These are phyloP conservation scores for Aspergillus ruber DNA, from an alignment of 2,329 filamentous ascomycete genomes.

Conservation along the genomic window DNA sequence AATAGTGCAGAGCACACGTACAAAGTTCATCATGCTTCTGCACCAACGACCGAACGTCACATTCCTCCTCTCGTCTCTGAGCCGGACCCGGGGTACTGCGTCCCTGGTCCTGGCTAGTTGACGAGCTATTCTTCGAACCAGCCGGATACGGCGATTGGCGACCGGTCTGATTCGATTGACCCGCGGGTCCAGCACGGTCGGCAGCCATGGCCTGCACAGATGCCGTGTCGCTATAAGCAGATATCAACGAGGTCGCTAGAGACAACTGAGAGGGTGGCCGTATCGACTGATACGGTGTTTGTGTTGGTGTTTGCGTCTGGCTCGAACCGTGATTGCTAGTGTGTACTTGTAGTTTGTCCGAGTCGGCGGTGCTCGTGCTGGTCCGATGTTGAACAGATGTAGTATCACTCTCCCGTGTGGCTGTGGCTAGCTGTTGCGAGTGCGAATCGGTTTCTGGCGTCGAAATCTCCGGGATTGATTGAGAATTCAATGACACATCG, in stretches of 20 bases:
- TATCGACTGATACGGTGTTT: conserved; percentile 9
- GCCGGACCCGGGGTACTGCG: conserved; percentile 42
- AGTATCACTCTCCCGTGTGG: too few relatives aligned
- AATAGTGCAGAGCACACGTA: conserved; percentile 23
- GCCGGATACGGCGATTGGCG: conserved; percentile 11
- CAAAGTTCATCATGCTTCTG: conserved; percentile 39
- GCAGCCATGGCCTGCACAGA: neutral
- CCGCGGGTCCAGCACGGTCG: neutral
- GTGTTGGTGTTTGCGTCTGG: neutral
- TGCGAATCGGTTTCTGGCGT: neutral
- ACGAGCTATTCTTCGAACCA: conserved; percentile 12
- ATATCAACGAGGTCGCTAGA: conserved; percentile 6
- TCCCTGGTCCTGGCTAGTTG: conserved; percentile 34
- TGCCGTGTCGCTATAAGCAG: conserved; percentile 9
- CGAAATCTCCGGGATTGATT: neutral
- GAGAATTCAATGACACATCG: neutral
- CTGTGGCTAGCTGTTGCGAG: neutral
- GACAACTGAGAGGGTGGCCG: conserved; percentile 17
- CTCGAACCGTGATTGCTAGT: neutral
- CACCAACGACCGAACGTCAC: conserved; percentile 41
- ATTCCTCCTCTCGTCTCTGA: conserved; percentile 32
- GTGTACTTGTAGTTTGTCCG: too few relatives aligned
- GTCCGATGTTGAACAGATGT: too few relatives aligned
- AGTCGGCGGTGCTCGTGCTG: too few relatives aligned
- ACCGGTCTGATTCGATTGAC: conserved; percentile 5